Evolutionary conservation across 192 early-diverging fungal species (phyloP).

Genomic region (Linnemannia elongata): DNA sequence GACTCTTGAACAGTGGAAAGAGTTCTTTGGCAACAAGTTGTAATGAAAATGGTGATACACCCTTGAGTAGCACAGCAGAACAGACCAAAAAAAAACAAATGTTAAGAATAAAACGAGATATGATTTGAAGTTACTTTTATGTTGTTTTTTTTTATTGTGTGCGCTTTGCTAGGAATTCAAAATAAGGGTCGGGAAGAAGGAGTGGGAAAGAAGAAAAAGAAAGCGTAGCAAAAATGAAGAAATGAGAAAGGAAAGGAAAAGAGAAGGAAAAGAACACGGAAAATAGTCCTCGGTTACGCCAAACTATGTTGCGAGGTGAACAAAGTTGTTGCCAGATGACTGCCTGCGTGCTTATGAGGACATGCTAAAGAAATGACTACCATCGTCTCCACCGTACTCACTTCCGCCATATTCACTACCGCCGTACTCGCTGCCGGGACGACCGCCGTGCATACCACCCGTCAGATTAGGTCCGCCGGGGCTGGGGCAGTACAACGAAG

Average conservation of each 20-base stretch:
- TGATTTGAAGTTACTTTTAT: neutral
- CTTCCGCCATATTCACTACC: conserved; percentile 55
- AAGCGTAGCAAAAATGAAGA: neutral
- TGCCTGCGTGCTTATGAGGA: conserved; percentile 9
- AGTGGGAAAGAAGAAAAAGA: neutral
- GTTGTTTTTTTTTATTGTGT: neutral
- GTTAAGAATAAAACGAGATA: neutral
- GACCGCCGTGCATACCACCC: conserved; percentile 9
- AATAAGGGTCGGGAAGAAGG: neutral
- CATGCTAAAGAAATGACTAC: conserved; percentile 44
- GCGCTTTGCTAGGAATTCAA: neutral
- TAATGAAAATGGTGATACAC: neutral
- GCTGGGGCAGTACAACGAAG: conserved; percentile 58
- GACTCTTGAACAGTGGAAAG: conserved; percentile 75
- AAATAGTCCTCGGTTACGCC: neutral
- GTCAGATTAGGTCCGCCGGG: conserved; percentile 47
- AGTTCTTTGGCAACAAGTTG: conserved; percentile 62
- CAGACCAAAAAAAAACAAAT: no score
- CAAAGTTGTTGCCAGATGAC: neutral
- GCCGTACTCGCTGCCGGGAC: conserved; percentile 41
- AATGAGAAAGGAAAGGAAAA: neutral
- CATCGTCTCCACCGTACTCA: conserved; percentile 51
- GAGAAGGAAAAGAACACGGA: neutral
- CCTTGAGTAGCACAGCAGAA: no score
- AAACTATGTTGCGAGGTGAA: neutral